Percentiles rank a stretch among this genome's conserved stretches.
phyloP scores from a whole-genome alignment of 2,329 filamentous ascomycete species.

The Metarhizium humberi region DNA sequence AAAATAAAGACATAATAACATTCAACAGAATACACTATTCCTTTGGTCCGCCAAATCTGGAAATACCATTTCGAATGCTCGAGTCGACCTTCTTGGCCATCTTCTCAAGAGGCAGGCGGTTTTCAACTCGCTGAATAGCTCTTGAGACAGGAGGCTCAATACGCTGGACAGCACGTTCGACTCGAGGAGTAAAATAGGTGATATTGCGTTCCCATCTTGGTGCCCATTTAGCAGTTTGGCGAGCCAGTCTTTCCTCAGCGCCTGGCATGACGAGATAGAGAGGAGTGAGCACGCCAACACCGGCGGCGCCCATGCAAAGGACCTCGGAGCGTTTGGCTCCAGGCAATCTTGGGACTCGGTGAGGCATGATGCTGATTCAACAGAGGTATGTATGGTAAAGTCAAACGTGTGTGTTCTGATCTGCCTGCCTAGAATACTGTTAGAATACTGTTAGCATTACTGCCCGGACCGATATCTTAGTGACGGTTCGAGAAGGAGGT shows the following conservation, averaged over 20 bases:
- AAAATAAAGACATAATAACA: neutral
- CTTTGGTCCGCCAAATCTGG: constrained; percentile 21
- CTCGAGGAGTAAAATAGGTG: constrained; percentile 39
- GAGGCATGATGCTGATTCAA: constrained; percentile 33
- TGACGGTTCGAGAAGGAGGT: too few species aligned
- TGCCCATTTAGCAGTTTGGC: constrained; percentile 48
- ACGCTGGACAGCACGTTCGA: constrained; percentile 36
- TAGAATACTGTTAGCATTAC: too few species aligned
- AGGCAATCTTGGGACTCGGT: constrained; percentile 36
- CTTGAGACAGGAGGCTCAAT: constrained; percentile 37
- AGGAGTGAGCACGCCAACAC: constrained; percentile 43
- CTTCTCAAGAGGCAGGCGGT: constrained; percentile 38
- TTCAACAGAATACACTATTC: neutral
- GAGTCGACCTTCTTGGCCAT: constrained; percentile 39
- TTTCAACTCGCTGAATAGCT: constrained; percentile 35
- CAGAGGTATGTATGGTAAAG: neutral
- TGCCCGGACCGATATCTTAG: too few species aligned
- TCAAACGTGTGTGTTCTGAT: neutral
- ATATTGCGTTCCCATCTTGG: constrained; percentile 52
- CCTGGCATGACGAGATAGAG: constrained; percentile 49
- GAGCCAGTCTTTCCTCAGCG: constrained; percentile 42
- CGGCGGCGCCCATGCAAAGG: constrained; percentile 43
- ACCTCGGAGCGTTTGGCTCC: constrained; percentile 38
- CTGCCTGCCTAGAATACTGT: too few species aligned
- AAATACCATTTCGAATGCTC: constrained; percentile 37